A percentile compares a stretch with the other conserved stretches of the same genome.
Evolutionary conservation across 1,284 basidiomycete species (phyloP).

Genomic region (Volvariella surrecta): DNA sequence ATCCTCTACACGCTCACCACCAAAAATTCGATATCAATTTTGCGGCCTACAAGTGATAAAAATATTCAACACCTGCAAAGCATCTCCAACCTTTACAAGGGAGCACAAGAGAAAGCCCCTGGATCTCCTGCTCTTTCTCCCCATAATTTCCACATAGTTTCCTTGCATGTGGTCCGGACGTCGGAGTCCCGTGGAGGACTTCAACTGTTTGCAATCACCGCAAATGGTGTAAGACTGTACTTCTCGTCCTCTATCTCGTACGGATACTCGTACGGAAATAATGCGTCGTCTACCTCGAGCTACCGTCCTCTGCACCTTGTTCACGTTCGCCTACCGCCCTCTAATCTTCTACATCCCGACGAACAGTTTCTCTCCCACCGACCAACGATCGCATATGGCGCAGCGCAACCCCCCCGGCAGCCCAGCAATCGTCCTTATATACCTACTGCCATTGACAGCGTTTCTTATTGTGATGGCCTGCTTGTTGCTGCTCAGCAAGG

Average conservation of each 20-base stretch:
- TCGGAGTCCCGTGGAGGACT: slow-evolving; percentile 56
- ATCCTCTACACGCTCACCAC: slow-evolving; percentile 71
- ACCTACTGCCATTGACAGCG: slow-evolving; percentile 43
- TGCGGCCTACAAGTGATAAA: slow-evolving; percentile 53
- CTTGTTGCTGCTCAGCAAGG: slow-evolving; percentile 61
- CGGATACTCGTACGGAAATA: slow-evolving; percentile 23
- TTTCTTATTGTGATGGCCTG: slow-evolving; percentile 58
- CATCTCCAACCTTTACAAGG: slow-evolving; percentile 58
- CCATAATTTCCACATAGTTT: slow-evolving; percentile 55
- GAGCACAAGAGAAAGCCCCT: slow-evolving; percentile 67
- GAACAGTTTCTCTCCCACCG: slow-evolving; percentile 46
- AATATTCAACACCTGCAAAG: slow-evolving; percentile 60
- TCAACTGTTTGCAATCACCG: slow-evolving; percentile 75
- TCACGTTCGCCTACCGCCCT: slow-evolving; percentile 76
- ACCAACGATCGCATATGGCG: slow-evolving; percentile 34
- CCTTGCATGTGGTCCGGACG: slow-evolving; percentile 55
- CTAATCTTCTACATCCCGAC: slow-evolving; percentile 69
- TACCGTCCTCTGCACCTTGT: slow-evolving; percentile 50
- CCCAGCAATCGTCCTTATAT: slow-evolving; percentile 45
- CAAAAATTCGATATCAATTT: slow-evolving; percentile 65
- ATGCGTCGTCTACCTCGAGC: slow-evolving; percentile 16
- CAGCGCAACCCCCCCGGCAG: slow-evolving; percentile 33
- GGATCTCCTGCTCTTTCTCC: slow-evolving; percentile 64
- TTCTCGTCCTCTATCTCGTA: slow-evolving; percentile 53
- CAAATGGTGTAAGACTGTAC: slow-evolving; percentile 74